Percentiles rank a stretch among this genome's conserved stretches.
Conservation (phyloP, 768 basidiomycete genomes). For the Tremella mesenterica region DNA sequence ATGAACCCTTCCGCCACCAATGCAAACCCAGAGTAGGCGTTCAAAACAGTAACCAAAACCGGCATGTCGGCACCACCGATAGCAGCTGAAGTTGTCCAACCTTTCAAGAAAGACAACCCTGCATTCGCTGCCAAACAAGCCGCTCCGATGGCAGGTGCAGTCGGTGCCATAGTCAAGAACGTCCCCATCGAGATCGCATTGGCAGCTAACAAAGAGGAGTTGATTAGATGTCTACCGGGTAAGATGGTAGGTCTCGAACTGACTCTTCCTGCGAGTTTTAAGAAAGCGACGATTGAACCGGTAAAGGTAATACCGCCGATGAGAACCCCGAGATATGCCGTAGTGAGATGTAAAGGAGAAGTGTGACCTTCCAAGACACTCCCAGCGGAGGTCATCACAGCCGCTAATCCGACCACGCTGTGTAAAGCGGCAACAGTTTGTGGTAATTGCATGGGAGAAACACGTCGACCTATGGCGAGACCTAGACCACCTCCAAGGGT, state of each 20-base stretch:
- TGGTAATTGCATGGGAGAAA: constrained; percentile 78
- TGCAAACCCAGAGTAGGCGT: constrained; percentile 84
- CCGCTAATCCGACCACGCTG: constrained; percentile 81
- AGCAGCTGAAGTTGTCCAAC: constrained; percentile 74
- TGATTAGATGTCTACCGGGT: constrained; percentile 70
- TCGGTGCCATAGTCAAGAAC: constrained; percentile 62
- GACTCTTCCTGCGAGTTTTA: constrained; percentile 77
- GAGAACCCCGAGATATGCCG: constrained; percentile 75
- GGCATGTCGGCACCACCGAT: constrained; percentile 93
- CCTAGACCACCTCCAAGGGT: constrained; percentile 65
- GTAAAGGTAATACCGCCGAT: constrained; percentile 86
- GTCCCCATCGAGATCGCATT: constrained; percentile 68
- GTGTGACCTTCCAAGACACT: constrained; percentile 66
- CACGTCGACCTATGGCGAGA: constrained; percentile 65
- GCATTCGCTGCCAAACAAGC: constrained; percentile 67
- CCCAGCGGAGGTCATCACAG: constrained; percentile 74
- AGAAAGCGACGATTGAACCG: constrained; percentile 62
- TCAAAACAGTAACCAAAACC: constrained; percentile 81
- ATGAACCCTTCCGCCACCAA: constrained; percentile 88
- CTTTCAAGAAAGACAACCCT: constrained; percentile 70
- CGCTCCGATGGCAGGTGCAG: constrained; percentile 66
- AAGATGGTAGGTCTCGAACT: constrained; percentile 62
- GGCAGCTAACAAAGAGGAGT: constrained; percentile 59
- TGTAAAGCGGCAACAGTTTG: constrained; percentile 76
- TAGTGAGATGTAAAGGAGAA: constrained; percentile 61